phyloP scores from a whole-genome alignment of 2,329 filamentous ascomycete genomes.

The Phyllosticta ampelicida region DNA sequence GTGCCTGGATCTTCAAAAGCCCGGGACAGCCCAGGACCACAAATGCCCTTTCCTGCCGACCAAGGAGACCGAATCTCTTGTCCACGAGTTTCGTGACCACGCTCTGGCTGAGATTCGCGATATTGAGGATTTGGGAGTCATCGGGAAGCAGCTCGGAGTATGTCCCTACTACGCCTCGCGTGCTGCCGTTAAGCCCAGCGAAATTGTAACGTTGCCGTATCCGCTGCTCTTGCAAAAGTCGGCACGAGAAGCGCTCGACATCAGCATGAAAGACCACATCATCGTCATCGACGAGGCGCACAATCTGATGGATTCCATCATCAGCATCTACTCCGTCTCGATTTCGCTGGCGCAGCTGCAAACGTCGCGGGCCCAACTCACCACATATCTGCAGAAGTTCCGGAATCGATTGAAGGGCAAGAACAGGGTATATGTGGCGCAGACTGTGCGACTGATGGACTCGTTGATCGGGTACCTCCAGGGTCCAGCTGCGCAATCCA shows the following conservation, averaged over 20 bases:
- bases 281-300: slow-evolving; percentile 97
- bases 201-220: slow-evolving; percentile 89
- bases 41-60: slow-evolving; percentile 68
- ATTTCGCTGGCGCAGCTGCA: slow-evolving; percentile 64
- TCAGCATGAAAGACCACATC: slow-evolving; percentile 77
- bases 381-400: slow-evolving; percentile 75
- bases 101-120: slow-evolving; percentile 77
- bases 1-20: slow-evolving; percentile 80
- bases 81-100: slow-evolving; percentile 75
- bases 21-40: slow-evolving; percentile 48
- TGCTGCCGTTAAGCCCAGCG: slow-evolving; percentile 66
- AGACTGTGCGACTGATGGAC: slow-evolving; percentile 73
- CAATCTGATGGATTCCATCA: slow-evolving; percentile 92
- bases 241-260: slow-evolving; percentile 74
- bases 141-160: slow-evolving; percentile 69
- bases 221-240: slow-evolving; percentile 78
- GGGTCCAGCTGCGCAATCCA: slow-evolving; percentile 30
- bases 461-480: slow-evolving; percentile 63
- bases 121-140: slow-evolving; percentile 75
- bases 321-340: slow-evolving; percentile 72
- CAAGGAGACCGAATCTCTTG: slow-evolving; percentile 60
- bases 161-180: slow-evolving; percentile 97
- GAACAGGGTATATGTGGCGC: slow-evolving; percentile 83
- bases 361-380: slow-evolving; percentile 62
- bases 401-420: slow-evolving; percentile 80